Base-by-base conservation (phyloP, 495 filamentous ascomycete species). In the Penicillium maclennaniae region DNA sequence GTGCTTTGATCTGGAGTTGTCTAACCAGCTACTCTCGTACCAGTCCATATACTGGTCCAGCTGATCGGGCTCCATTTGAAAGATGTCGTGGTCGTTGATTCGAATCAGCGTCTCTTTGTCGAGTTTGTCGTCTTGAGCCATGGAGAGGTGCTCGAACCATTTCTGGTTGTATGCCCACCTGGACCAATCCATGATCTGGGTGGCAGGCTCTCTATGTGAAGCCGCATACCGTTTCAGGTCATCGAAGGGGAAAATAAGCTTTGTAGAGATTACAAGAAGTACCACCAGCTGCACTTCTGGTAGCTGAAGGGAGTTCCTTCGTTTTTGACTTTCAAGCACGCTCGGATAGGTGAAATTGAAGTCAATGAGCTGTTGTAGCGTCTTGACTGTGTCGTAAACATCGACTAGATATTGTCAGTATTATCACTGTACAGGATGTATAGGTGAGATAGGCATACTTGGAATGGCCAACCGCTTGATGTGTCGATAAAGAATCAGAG, bases 21-120 rank as follows among this genome's bases (percentile, higher is more conserved):
- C 77, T 43, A 87, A 62, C 81, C 85, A 95, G 26, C 75, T 89
- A 57, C 80, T 79, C 63, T 92, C 86, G 61, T 89, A 95, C 88
- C 89, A 97, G 66, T 92, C 83, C 76, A 98, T 75, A 53, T 95
- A 95, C 45, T 87, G 80, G 55, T 93, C 86, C 47, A 97, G 65
- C 53, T 95, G 81, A 9, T 73, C 63, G 16, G 77, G 75, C 1
- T 71, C 78, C 86, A 97, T 86, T 3, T 67, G 62, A 53, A 91
- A 81, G 2, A 89, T 76, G 45, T 95, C 87, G 1, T 74, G 68
- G 19, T 92, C 84, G 6, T 76, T 82, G 46, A 89, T 68, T 8
- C 79, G 64, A 38, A 79, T 72, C 43, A 74, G 73, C 20, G 71
- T 60, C 20, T 72, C 72, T 45, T 69, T 71, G 23, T 66, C 60